phyloP scores from a whole-genome alignment of 2,329 filamentous ascomycete genomes.

The Dichotomopilus funicola region DNA sequence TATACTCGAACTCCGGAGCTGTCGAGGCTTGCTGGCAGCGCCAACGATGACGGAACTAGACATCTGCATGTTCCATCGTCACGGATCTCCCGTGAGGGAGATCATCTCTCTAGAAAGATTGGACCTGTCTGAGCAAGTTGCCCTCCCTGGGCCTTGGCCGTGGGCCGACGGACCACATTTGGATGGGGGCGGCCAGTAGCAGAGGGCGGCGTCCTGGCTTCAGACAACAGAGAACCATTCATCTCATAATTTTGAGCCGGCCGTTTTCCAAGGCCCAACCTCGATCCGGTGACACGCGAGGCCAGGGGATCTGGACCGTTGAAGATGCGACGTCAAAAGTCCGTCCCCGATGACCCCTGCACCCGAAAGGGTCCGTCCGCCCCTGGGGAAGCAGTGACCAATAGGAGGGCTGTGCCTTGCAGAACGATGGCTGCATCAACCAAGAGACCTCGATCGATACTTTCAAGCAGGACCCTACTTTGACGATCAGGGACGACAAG shows the following conservation, averaged over 20 bases:
- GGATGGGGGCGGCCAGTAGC: constrained; percentile 3
- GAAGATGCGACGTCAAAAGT: constrained; percentile 1
- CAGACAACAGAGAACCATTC: not conserved
- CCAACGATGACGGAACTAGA: not conserved
- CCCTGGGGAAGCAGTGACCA: constrained; percentile 13
- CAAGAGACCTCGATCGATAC: not conserved
- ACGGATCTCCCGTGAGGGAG: not conserved
- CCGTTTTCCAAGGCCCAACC: not conserved
- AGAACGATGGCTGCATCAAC: constrained; percentile 6
- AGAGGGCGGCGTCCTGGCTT: constrained; percentile 6
- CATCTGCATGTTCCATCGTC: constrained; percentile 1
- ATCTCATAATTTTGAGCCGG: constrained; percentile 15
- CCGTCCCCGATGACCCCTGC: not conserved
- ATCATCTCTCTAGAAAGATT: constrained; percentile 3
- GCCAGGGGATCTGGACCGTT: not conserved
- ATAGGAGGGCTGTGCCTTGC: constrained; percentile 20
- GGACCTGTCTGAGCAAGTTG: not conserved
- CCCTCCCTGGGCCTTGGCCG: not conserved
- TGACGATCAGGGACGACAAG: too few species aligned
- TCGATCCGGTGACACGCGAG: constrained; percentile 1
- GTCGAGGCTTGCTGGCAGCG: not conserved
- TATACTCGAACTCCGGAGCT: not conserved
- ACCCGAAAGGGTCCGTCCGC: not conserved
- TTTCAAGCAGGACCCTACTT: not conserved
- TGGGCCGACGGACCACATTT: constrained; percentile 1